Evolutionary conservation across 2,329 filamentous ascomycete genomes (phyloP).

Genomic region (Botrytis squamosa): DNA sequence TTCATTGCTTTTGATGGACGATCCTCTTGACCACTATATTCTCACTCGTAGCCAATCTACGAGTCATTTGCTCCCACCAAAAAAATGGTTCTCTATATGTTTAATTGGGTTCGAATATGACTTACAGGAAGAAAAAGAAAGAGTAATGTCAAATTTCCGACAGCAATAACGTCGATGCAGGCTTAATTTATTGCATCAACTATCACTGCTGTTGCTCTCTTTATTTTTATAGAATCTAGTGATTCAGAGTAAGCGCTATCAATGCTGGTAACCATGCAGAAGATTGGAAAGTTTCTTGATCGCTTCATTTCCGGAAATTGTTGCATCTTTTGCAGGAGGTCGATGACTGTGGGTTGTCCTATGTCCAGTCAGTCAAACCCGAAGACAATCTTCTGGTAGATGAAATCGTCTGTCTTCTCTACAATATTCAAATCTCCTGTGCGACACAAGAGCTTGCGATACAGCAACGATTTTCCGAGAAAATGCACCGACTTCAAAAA

Average conservation of each 20-base stretch:
- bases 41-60: not conserved
- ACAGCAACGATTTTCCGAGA: not conserved
- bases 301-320: not conserved
- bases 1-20: not conserved
- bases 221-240: not conserved
- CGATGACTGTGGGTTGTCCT: not conserved
- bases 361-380: not conserved
- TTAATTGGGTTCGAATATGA: not conserved
- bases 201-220: not conserved
- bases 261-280: conserved; percentile 1
- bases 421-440: not conserved
- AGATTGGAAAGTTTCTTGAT: not conserved
- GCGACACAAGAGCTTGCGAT: not conserved
- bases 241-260: not conserved
- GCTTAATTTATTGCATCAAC: not conserved
- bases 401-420: not conserved
- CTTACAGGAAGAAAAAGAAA: not conserved
- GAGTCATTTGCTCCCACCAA: too few species aligned
- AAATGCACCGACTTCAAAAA: not conserved
- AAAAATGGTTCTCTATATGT: not conserved
- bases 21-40: not conserved
- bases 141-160: not conserved
- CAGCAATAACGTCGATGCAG: not conserved
- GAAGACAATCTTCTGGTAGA: not conserved
- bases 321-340: not conserved